Base-by-base conservation (phyloP, 2,329 filamentous ascomycete species). In the Fusarium denticulatum region DNA sequence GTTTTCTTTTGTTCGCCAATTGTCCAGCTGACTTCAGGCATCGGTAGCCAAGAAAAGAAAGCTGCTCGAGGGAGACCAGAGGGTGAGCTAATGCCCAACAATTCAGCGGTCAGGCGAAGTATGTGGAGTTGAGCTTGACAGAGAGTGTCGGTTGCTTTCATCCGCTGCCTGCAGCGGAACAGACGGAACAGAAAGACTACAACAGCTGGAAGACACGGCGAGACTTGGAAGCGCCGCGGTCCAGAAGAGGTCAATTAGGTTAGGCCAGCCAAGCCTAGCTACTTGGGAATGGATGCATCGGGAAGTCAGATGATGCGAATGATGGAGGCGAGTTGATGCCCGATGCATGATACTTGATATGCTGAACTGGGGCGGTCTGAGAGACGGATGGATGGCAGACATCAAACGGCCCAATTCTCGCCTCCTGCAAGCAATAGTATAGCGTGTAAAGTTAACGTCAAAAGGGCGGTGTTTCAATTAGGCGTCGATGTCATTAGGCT, bases 401-500 rank as follows among this genome's bases (percentile, higher is more conserved):
- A 60, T 47, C n/a, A 30, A 61, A 60, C 47, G 8, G 26, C 57
- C 66, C 43, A 49, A 56, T 45, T 66, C 26, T 40, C 36, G 56
- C 50, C 24, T 18, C 43, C 7, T 11, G 28, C 39, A 64, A 22
- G 13, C n/a, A 59, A 58, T 56, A 59, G 40, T 40, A 67, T 36
- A 7, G 20, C 34, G 42, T 43, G 28, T 24, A 28, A 50, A 45
- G 39, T 52, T 30, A 39, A 36, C n/a, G 42, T 43, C 45, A 57
- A 49, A 64, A 72, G 45, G 61, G 53, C 61, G 61, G 43, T 53
- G 36, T 63, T 59, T n/a, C 36, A 43, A 49, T 73, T 37, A 50
- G 70, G 70, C 71, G 58, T 73, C 49, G 65, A 73, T 49, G 53
- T 55, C 55, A 67, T 73, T 71, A 30, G 71, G 70, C 70, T 67